Conservation (phyloP, 257 asterid species). For the Galeopsis tetrahit region DNA sequence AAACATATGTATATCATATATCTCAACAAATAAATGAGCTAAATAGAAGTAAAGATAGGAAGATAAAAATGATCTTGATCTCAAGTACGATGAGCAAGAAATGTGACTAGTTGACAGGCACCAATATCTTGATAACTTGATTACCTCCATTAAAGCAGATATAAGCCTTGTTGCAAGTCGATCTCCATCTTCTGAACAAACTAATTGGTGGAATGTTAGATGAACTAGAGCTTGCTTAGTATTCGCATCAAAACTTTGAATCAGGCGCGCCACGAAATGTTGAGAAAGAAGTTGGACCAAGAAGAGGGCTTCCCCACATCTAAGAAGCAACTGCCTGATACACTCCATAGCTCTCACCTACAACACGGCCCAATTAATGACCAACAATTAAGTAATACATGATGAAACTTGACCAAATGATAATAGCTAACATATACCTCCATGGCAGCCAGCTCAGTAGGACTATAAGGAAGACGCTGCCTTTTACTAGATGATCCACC, state of each 20-base stretch:
- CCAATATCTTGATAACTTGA: constrained; percentile 29
- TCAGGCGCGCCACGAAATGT: constrained; percentile 74
- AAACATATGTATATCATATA: constrained; percentile 14
- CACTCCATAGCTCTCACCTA: constrained; percentile 99
- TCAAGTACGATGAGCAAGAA: constrained; percentile 14
- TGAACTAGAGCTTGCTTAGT: constrained; percentile 68
- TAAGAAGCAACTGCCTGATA: constrained; percentile 89
- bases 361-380: constrained; percentile 34
- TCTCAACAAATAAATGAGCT: constrained; percentile 12
- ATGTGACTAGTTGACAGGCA: constrained; percentile 11
- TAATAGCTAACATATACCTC: constrained; percentile 58
- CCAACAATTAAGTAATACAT: constrained; percentile 27
- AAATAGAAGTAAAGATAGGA: constrained; percentile 7
- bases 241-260: constrained; percentile 74
- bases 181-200: constrained; percentile 90
- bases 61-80: constrained; percentile 18
- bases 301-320: constrained; percentile 89
- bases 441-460: constrained; percentile 97
- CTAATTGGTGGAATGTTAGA: constrained; percentile 87
- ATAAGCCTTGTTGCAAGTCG: constrained; percentile 81
- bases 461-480: constrained; percentile 85
- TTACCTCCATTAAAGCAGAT: constrained; percentile 95
- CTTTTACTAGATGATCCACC: constrained; percentile 70
- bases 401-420: constrained; percentile 33
- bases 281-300: constrained; percentile 88